Conservation (phyloP, 768 basidiomycete genomes). For the Xanthoconium stramineum region DNA sequence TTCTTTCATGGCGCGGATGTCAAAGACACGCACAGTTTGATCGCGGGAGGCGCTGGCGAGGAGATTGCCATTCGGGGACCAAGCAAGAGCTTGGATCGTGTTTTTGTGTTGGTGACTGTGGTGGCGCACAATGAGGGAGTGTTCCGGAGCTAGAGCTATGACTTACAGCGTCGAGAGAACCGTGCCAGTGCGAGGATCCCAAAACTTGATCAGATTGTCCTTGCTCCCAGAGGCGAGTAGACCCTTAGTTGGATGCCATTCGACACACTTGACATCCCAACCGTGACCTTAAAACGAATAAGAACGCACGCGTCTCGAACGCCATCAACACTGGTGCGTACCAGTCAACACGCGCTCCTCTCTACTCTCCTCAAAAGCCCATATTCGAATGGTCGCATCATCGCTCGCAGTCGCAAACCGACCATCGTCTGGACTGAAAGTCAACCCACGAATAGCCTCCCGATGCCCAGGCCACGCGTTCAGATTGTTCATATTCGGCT, state of each 20-base stretch:
- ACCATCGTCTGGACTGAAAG: conserved; percentile 88
- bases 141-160: not conserved
- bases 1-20: conserved; percentile 98
- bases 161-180: conserved; percentile 86
- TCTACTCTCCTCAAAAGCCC: conserved; percentile 89
- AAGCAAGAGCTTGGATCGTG: conserved; percentile 87
- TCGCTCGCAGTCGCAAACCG: conserved; percentile 95
- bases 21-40: conserved; percentile 92
- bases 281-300: conserved; percentile 73
- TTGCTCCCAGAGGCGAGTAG: conserved; percentile 93
- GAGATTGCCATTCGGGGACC: conserved; percentile 93
- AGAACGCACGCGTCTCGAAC: not conserved
- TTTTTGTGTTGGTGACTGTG: conserved; percentile 94
- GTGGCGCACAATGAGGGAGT: not conserved
- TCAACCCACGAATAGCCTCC: conserved; percentile 91
- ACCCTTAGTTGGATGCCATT: conserved; percentile 98
- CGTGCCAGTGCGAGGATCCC: conserved; percentile 95
- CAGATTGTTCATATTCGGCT: conserved; percentile 98
- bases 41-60: conserved; percentile 95
- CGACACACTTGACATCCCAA: conserved; percentile 97
- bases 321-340: conserved; percentile 18
- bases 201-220: conserved; percentile 98
- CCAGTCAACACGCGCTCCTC: conserved; percentile 89
- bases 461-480: conserved; percentile 90
- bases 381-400: conserved; percentile 91